Evolutionary conservation across 257 asterid species (phyloP), one percentile per base, ranked within the genome.

Genomic region (Petrea volubilis): DNA sequence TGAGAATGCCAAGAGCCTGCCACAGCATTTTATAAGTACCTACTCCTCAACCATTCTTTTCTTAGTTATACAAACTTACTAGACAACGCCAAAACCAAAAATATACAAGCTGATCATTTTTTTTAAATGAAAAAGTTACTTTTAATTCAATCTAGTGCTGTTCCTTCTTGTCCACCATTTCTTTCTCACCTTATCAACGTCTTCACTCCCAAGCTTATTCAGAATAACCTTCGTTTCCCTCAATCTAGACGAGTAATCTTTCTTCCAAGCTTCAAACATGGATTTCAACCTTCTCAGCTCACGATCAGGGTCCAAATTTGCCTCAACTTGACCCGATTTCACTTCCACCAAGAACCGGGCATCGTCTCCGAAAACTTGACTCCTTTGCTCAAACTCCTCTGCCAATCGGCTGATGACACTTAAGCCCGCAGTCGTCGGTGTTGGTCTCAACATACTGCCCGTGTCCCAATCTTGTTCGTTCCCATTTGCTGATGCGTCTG

Each of bases 91-190:
- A n/a, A n/a, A n/a, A 3, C 5, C 2, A 38, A 38, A 38, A 38
- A 38, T 38, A 38, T 38, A 38, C 9, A 38, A 5, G 9, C 43
- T 38, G 2, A 38, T 38, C 10, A 38, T 38, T 38, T 1, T 38
- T 38, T 38, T 33, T 33, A 33, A 38, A 38, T 38, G n/a, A n/a
- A n/a, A n/a, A n/a, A n/a, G n/a, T n/a, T n/a, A n/a, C n/a, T n/a
- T n/a, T 80, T 75, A 89, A 58, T 38, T 77, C 60, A 91, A 68
- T 81, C 95, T 87, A 2, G 88, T 44, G 83, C 96, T 91, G 75
- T 90, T 94, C 90, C 83, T 86, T 75, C 97, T 85, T 49, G 85
- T 95, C 98, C 98, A 91, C 98, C 98, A 94, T 71, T 85, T 94
- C 86, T 94, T 92, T 51, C 84, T 81, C 59, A 60, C 81, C 84